Evolutionary conservation across 495 filamentous ascomycete genomes (phyloP).

Genomic region (Penicillium salamii): DNA sequence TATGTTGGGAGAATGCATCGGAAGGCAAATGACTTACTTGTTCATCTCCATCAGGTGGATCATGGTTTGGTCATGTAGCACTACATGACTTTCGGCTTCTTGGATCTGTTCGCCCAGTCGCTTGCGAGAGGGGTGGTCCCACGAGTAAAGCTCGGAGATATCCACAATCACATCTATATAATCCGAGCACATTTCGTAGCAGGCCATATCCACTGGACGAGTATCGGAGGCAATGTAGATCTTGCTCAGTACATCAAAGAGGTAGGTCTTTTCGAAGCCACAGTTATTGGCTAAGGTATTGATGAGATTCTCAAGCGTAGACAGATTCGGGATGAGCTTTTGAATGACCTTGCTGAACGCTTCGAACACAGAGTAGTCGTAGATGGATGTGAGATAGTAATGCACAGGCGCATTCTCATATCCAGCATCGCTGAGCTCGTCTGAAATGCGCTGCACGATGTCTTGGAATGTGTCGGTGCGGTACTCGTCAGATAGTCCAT

Average conservation of each 20-base stretch:
- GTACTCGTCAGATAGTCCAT: conserved; percentile 92
- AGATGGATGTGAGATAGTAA: conserved; percentile 94
- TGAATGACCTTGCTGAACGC: conserved; percentile 98
- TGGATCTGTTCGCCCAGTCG: conserved; percentile 63
- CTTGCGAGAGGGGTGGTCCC: conserved; percentile 55
- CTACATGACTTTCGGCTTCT: conserved; percentile 76
- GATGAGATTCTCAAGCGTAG: conserved; percentile 85
- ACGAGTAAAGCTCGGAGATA: conserved; percentile 91
- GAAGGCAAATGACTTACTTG: conserved; percentile 54
- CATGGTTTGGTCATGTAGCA: conserved; percentile 73
- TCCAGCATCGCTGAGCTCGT: conserved; percentile 88
- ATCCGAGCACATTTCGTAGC: conserved; percentile 96
- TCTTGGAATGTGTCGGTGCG: conserved; percentile 90
- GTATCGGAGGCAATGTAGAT: conserved; percentile 98
- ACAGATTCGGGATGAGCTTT: conserved; percentile 89
- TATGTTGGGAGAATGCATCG: neutral
- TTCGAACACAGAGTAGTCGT: conserved; percentile 97
- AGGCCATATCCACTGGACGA: conserved; percentile 83
- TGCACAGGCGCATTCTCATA: conserved; percentile 88
- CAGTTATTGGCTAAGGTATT: conserved; percentile 86
- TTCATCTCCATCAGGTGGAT: conserved; percentile 91
- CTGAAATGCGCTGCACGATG: conserved; percentile 92
- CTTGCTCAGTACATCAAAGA: conserved; percentile 95
- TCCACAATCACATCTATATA: conserved; percentile 98
- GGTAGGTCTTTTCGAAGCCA: conserved; percentile 93